Evolutionary conservation across 345 rosid species (phyloP).

Genomic region (Turnera subulata): DNA sequence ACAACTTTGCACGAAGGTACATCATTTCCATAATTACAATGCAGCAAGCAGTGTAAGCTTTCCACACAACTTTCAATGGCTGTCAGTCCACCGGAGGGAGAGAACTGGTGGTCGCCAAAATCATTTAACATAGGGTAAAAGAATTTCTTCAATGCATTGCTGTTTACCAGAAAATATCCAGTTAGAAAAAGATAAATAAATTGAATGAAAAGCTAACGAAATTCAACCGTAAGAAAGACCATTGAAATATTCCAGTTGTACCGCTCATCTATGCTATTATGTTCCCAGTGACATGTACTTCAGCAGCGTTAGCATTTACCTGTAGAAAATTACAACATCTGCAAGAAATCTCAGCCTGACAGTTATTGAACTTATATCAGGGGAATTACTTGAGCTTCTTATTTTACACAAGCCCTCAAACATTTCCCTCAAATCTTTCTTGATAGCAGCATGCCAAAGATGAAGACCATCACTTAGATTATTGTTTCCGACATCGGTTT

Average conservation of each 20-base stretch:
- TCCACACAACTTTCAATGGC: conserved; percentile 30
- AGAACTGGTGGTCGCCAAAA: conserved; percentile 24
- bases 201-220: background rate
- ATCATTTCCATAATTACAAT: conserved; percentile 22
- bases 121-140: conserved; percentile 43
- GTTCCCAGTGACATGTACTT: background rate
- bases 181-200: background rate
- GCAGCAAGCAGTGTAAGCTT: conserved; percentile 42
- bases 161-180: conserved; percentile 27
- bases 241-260: background rate
- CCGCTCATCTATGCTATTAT: too few species aligned
- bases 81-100: conserved; percentile 26
- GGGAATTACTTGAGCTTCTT: conserved; percentile 31
- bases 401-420: conserved; percentile 37
- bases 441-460: conserved; percentile 52
- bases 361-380: conserved; percentile 33
- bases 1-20: conserved; percentile 25
- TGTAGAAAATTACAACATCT: conserved; percentile 60
- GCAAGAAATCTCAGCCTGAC: conserved; percentile 56
- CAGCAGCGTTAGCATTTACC: conserved; percentile 38
- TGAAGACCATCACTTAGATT: conserved; percentile 38
- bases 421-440: conserved; percentile 53
- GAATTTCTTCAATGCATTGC: conserved; percentile 56
- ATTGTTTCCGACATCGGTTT: conserved; percentile 19
- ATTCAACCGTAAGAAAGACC: background rate